Percentiles rank a stretch among this genome's conserved stretches.
phyloP scores from a whole-genome alignment of 495 filamentous ascomycete genomes.

The Copromyces sp. region DNA sequence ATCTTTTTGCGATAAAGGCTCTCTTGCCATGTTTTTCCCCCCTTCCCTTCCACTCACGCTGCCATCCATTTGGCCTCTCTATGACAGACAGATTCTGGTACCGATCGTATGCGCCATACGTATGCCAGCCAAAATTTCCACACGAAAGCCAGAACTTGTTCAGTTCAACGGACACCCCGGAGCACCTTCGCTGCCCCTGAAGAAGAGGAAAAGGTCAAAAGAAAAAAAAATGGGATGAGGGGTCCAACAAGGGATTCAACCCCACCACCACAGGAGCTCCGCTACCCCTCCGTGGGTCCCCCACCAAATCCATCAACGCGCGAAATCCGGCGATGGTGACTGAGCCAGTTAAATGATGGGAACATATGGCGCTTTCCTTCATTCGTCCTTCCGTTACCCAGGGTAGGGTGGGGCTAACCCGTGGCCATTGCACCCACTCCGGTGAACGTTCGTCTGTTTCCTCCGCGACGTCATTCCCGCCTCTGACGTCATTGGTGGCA shows the following conservation, averaged over 20 bases:
- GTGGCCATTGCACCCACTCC: neutral
- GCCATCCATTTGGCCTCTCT: neutral
- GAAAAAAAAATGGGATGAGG: neutral
- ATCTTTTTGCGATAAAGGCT: neutral
- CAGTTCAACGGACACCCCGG: neutral
- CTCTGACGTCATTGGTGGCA: conserved; percentile 14
- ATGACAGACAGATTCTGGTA: neutral
- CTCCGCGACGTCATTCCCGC: conserved; percentile 13
- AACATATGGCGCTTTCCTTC: neutral
- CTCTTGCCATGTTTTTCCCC: neutral
- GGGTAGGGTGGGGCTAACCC: neutral
- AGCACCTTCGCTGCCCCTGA: neutral
- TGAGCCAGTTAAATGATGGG: neutral
- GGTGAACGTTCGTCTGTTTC: conserved; percentile 7
- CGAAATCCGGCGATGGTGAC: neutral
- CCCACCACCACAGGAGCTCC: neutral
- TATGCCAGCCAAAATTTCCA: neutral
- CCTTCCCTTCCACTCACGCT: neutral
- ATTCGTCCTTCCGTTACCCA: neutral
- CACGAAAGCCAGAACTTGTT: neutral
- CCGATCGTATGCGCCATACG: neutral
- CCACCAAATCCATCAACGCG: neutral
- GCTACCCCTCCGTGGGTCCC: neutral
- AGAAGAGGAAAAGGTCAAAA: neutral
- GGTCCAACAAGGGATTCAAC: neutral